phyloP scores from a whole-genome alignment of 352 stramenopile genomes.

The Globisporangium cylindrosporum region DNA sequence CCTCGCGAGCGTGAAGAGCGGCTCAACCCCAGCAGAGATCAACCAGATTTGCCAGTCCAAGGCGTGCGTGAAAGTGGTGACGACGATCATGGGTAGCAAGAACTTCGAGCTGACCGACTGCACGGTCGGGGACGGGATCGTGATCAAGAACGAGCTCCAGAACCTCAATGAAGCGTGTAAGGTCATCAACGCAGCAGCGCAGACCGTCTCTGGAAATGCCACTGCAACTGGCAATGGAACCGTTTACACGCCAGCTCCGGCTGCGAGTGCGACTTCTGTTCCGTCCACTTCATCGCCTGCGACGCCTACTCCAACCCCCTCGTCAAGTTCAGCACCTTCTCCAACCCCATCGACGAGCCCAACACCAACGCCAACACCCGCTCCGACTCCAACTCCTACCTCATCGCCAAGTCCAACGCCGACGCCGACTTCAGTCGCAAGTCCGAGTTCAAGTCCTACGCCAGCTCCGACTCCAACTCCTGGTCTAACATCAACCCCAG shows the following conservation, averaged over 20 bases:
- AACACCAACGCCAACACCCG: not conserved
- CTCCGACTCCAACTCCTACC: conserved; percentile 10
- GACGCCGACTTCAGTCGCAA: conserved; percentile 6
- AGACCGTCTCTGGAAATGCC: conserved; percentile 2
- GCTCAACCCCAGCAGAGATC: conserved; percentile 35
- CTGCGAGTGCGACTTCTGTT: conserved; percentile 11
- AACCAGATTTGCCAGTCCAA: conserved; percentile 37
- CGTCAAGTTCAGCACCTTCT: conserved; percentile 7
- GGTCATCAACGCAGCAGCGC: conserved; percentile 17
- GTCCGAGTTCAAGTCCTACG: conserved; percentile 2
- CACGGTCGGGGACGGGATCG: conserved; percentile 46
- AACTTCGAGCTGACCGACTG: conserved; percentile 57
- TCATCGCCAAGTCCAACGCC: conserved; percentile 5
- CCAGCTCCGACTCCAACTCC: not conserved
- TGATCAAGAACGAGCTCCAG: conserved; percentile 45
- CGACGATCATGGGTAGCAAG: conserved; percentile 38
- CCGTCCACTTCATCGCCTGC: not conserved
- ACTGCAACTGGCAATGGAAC: conserved; percentile 8
- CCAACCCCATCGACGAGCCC: not conserved
- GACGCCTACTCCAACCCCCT: conserved; percentile 7
- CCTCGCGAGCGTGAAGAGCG: conserved; percentile 31
- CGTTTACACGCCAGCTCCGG: conserved; percentile 7
- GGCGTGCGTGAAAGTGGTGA: conserved; percentile 41
- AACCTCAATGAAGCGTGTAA: conserved; percentile 41
- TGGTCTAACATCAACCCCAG: not conserved